Conservation (phyloP, 2,329 filamentous ascomycete species). For the Xylariomycetidae sp. region DNA sequence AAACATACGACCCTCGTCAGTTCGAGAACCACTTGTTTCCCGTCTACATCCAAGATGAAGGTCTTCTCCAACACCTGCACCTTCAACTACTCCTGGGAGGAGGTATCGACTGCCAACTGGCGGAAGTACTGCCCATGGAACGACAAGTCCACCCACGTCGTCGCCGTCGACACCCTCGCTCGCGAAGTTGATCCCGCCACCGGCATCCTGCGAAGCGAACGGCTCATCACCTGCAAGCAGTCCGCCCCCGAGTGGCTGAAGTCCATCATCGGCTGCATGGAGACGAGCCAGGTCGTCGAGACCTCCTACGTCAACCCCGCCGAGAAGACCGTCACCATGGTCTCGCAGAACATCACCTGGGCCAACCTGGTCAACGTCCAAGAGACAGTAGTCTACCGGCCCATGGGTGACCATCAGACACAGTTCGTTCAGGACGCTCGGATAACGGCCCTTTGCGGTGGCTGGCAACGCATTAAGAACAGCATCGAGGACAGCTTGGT, state of each 20-base stretch:
- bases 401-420: constrained; percentile 55
- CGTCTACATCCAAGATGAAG: constrained; percentile 60
- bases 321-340: constrained; percentile 88
- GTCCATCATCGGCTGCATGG: constrained; percentile 69
- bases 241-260: constrained; percentile 73
- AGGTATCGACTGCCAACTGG: constrained; percentile 97
- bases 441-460: constrained; percentile 89
- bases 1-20: too few relatives aligned
- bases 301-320: constrained; percentile 87
- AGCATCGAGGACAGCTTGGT: constrained; percentile 91
- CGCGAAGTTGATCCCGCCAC: constrained; percentile 54
- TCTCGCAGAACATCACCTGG: constrained; percentile 90
- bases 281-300: constrained; percentile 88
- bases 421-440: constrained; percentile 84
- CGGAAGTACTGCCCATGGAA: constrained; percentile 99
- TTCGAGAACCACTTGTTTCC: not conserved
- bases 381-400: constrained; percentile 85
- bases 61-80: constrained; percentile 87
- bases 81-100: constrained; percentile 98
- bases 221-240: constrained; percentile 57
- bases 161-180: constrained; percentile 87
- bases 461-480: constrained; percentile 96
- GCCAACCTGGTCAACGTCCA: constrained; percentile 85
- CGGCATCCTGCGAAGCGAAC: constrained; percentile 56
- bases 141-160: constrained; percentile 93